These are phyloP conservation scores for Coemansia sp. DNA, from an alignment of 192 early-diverging fungal genomes.

Conservation along the genomic window DNA sequence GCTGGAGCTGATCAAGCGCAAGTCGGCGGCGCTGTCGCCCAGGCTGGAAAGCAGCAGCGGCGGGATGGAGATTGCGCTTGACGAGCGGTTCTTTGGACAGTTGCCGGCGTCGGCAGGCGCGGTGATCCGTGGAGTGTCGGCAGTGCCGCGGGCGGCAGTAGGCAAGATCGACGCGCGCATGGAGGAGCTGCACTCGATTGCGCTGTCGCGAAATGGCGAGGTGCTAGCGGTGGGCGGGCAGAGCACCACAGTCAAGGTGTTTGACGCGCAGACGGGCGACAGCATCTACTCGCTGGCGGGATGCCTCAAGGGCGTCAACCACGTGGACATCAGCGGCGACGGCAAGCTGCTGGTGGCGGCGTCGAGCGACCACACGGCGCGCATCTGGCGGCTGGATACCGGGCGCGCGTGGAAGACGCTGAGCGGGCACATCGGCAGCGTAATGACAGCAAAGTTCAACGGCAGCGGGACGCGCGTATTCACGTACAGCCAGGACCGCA, in stretches of 20 bases:
- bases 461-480: slow-evolving; percentile 78
- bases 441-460: slow-evolving; percentile 85
- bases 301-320: slow-evolving; percentile 83
- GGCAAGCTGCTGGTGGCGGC: slow-evolving; percentile 62
- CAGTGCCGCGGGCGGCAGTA: slow-evolving; percentile 38
- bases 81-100: slow-evolving; percentile 40
- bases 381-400: slow-evolving; percentile 83
- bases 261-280: slow-evolving; percentile 74
- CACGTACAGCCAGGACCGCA: slow-evolving; percentile 94
- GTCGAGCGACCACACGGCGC: slow-evolving; percentile 88
- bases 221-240: slow-evolving; percentile 80
- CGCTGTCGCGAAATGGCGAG: slow-evolving; percentile 66
- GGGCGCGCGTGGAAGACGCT: slow-evolving; percentile 86
- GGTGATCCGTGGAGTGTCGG: slow-evolving; percentile 29
- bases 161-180: slow-evolving; percentile 50
- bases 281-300: slow-evolving; percentile 69
- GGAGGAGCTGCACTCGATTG: slow-evolving; percentile 82
- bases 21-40: slow-evolving; percentile 41
- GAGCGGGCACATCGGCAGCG: slow-evolving; percentile 94
- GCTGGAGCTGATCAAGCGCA: slow-evolving; percentile 72
- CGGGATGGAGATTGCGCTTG: slow-evolving; percentile 11
- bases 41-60: slow-evolving; percentile 13
- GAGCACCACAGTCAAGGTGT: slow-evolving; percentile 80
- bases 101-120: slow-evolving; percentile 17
- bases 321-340: slow-evolving; percentile 60